Base-by-base conservation (phyloP, 2,329 filamentous ascomycete species). In the Fusarium clavum region DNA sequence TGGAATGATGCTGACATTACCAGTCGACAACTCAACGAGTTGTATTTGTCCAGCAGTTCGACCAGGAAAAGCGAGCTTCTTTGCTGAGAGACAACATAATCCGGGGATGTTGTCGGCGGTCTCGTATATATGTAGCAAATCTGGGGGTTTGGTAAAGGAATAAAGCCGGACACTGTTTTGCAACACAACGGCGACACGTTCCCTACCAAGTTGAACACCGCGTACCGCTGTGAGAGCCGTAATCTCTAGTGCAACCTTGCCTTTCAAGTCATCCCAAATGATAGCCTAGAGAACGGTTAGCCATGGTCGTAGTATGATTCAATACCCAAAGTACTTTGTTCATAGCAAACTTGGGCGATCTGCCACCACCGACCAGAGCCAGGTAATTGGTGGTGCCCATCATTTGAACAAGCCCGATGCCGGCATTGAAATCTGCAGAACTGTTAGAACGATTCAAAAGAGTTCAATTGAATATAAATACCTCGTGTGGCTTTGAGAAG, bases 1-100 rank as follows among this genome's bases (percentile, higher is more conserved):
- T 2, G 94, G 94, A 63, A 98, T 94, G 78, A 99, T 97, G 81
- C 92, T 97, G 70, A 98, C 93, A 74, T 93, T 95, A 52, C 90
- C 90, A 0, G 90, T 93, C 20, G 85, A 84, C 13, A 97, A 81
- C 73, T 97, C 90, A 54, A 97, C 91, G 2, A 98, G 83, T 78
- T 98, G 94, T 29, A 98, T 91, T 76, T 99, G 96, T 14, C 96
- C 96, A 0, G 89, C 82, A 1, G 92, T 94, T 55, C 94, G 88
- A n/a, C 95, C 95, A 0, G 95, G 95, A 68, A 98, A 96, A 1
- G 91, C 93, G 9, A 97, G 84, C 38, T 90, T 84, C 70, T 90
- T 90, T 40, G 90, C 84, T 2, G 92, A 91, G 22, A 98, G 83
- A 76, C 91, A 92, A 75, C 93, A 94, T 11, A 98, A 82, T 0